Percentiles rank a stretch among this genome's conserved stretches.
These are phyloP conservation scores for Suillus americanus DNA, from an alignment of 768 basidiomycete genomes.

Conservation along the genomic window DNA sequence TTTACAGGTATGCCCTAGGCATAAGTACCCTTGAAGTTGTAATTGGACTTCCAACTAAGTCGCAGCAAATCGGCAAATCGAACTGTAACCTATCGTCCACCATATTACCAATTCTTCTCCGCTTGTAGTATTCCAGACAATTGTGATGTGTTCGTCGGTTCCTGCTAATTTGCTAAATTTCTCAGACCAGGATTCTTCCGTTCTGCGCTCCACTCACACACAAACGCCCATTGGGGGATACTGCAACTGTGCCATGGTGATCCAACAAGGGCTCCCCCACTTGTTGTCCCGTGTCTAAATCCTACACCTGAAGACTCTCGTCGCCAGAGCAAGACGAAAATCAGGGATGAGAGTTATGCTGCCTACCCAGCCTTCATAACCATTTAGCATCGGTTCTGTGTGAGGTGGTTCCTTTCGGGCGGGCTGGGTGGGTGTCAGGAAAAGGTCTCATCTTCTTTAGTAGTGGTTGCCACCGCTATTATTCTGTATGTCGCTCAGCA, in stretches of 20 bases:
- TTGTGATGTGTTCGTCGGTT: constrained; percentile 7
- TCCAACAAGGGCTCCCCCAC: not conserved
- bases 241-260: not conserved
- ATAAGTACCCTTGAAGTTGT: too few relatives aligned
- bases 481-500: not conserved
- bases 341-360: not conserved
- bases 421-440: not conserved
- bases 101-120: not conserved
- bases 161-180: not conserved
- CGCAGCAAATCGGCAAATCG: too few relatives aligned
- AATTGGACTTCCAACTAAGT: too few relatives aligned
- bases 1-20: too few relatives aligned
- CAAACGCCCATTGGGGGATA: not conserved
- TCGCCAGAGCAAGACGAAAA: not conserved
- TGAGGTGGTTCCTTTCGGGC: not conserved
- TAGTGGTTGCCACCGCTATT: not conserved
- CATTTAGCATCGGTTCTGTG: not conserved
- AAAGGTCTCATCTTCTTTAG: not conserved
- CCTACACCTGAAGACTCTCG: too few relatives aligned
- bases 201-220: not conserved
- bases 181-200: not conserved
- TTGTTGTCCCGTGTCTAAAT: not conserved
- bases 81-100: too few relatives aligned
- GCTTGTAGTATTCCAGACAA: too few relatives aligned
- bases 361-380: not conserved